Evolutionary conservation across 257 asterid species (phyloP).

Genomic region (Knoxia roxburghii): DNA sequence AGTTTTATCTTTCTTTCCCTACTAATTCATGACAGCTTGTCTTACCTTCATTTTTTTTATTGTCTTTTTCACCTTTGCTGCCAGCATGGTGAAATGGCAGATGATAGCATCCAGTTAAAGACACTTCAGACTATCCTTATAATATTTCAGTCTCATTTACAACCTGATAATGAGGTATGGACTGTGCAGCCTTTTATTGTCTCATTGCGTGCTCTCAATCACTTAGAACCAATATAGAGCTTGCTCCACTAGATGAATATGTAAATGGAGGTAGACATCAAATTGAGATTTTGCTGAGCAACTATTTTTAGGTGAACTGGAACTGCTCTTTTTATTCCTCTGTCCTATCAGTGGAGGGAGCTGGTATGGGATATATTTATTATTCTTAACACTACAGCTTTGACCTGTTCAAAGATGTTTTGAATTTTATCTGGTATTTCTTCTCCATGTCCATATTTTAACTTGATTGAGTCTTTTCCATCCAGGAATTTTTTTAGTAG

Average conservation of each 20-base stretch:
- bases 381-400: not conserved
- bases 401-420: too few relatives aligned
- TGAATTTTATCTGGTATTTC: not conserved
- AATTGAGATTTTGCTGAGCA: not conserved
- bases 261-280: not conserved
- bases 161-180: constrained; percentile 86
- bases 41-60: constrained; percentile 7
- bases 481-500: not conserved
- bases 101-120: constrained; percentile 86
- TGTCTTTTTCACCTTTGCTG: constrained; percentile 10
- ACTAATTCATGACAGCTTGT: not conserved
- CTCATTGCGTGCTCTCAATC: constrained; percentile 10
- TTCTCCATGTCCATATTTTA: not conserved
- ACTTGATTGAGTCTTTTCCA: not conserved
- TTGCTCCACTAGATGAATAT: too few relatives aligned
- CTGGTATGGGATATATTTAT: not conserved
- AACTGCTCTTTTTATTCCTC: constrained; percentile 1
- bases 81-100: constrained; percentile 97
- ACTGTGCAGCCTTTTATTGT: constrained; percentile 11
- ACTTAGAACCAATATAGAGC: constrained; percentile 2
- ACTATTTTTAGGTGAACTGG: not conserved
- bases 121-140: constrained; percentile 89
- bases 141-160: constrained; percentile 83
- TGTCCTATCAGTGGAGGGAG: not conserved
- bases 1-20: not conserved